Evolutionary conservation across 1,284 basidiomycete species (phyloP).

Genomic region (Pisolithus thermaeus): DNA sequence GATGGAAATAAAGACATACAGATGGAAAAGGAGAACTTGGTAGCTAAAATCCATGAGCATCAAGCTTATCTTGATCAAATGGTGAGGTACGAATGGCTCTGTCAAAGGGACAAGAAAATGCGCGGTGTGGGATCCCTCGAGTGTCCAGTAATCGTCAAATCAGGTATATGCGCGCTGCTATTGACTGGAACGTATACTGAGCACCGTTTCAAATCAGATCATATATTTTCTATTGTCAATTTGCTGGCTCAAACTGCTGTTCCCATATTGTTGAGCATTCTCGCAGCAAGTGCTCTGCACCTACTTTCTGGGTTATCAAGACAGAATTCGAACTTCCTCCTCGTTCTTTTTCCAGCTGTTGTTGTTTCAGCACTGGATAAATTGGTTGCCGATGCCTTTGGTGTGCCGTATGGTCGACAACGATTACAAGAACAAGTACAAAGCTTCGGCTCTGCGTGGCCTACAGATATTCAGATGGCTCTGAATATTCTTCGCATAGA

Average conservation of each 20-base stretch:
- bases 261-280: not conserved
- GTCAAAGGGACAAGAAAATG: not conserved
- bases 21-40: too few species aligned
- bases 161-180: not conserved
- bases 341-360: not conserved
- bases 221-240: not conserved
- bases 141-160: not conserved
- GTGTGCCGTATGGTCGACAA: not conserved
- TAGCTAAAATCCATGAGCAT: too few species aligned
- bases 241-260: not conserved
- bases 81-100: not conserved
- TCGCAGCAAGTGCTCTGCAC: not conserved
- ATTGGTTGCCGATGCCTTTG: too few species aligned
- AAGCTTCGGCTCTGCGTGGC: not conserved
- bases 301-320: not conserved
- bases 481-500: not conserved
- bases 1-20: not conserved
- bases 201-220: not conserved
- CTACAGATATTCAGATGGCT: not conserved
- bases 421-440: not conserved
- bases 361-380: too few species aligned
- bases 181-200: not conserved
- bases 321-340: not conserved
- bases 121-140: not conserved
- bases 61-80: too few species aligned